phyloP scores from a whole-genome alignment of 2,329 filamentous ascomycete genomes.

The Penicillium sp. region DNA sequence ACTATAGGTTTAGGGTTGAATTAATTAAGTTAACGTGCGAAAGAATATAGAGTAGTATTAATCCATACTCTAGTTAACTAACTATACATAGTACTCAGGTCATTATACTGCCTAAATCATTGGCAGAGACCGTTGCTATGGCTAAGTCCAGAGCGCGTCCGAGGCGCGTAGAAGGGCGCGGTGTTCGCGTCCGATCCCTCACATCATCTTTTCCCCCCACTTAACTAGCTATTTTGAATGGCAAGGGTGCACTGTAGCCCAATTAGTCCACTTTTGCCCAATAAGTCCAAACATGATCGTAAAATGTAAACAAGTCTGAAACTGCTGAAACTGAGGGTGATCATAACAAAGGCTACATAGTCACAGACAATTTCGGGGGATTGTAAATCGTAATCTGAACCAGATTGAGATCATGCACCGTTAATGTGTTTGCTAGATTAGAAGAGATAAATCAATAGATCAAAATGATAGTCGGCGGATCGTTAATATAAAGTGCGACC shows the following conservation, averaged over 20 bases:
- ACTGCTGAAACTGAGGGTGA: neutral
- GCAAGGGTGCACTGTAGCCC: too few species aligned
- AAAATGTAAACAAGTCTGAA: neutral
- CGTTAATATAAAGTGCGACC: neutral
- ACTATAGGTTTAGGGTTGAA: too few species aligned
- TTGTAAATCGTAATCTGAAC: neutral
- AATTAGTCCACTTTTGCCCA: neutral
- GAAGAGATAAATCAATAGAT: neutral
- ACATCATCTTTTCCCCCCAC: neutral
- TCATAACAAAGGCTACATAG: neutral
- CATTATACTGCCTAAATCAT: slow-evolving; percentile 8
- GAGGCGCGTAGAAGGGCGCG: slow-evolving; percentile 17
- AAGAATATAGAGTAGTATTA: too few species aligned
- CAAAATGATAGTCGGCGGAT: neutral
- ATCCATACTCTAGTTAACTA: too few species aligned
- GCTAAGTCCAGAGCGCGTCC: slow-evolving; percentile 16
- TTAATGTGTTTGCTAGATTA: too few species aligned
- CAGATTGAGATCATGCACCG: neutral
- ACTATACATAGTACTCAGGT: neutral
- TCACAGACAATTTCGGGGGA: neutral
- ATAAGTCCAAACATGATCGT: neutral
- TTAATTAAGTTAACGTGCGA: too few species aligned
- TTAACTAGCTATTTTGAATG: neutral
- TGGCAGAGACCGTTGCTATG: slow-evolving; percentile 14
- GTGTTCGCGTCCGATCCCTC: slow-evolving; percentile 2